Base-by-base conservation (phyloP, 805 yeast species). In the Ogataea nakhonphanomensis region DNA sequence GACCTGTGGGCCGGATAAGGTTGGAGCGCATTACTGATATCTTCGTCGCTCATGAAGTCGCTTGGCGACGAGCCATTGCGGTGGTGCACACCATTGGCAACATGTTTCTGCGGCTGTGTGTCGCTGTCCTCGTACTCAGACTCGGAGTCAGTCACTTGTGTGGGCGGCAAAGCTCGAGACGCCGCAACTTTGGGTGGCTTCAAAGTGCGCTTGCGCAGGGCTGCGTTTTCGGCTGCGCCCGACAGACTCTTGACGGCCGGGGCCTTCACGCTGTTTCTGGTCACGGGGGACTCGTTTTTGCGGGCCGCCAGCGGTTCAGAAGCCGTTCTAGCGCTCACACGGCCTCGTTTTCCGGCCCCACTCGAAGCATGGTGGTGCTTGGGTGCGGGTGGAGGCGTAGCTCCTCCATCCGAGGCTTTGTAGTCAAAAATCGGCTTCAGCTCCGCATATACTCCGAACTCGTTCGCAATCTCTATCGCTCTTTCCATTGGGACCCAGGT, bases 401-500 rank as follows among this genome's bases (percentile, higher is more conserved):
- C 54, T 24, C 69, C 58, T 48, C 84, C 78, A 55, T 77, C 67
- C 39, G 70, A 42, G 43, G 76, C 62, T 51, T 65, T 64, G 55
- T 76, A 84, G 25, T 80, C 81, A 45, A 90, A 79, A 15, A 89
- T 65, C 0, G 90, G 85, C 27, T 66, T 62, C 32, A 91, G 68
- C 11, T 73, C 67, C 3, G 75, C 83, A 45, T 70, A 67, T 4
- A 85, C 95, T 1, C 74, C 79, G 50, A 78, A 79, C 51, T 78
- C 79, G 35, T 69, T 67, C 1, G 91, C 87, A 41, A 87, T 73
- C 46, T 73, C 76, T 20, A 69, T 64, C 1, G 96, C 97, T 35
- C 85, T 77, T 6, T 73, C 78, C 46, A 86, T 64, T 0, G 97
- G 97, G 7, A 90, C 90, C 96, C 96, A 90, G 2, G 97, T 90